phyloP scores from a whole-genome alignment of 805 yeast species.

The Myxozyma lipomycoides region DNA sequence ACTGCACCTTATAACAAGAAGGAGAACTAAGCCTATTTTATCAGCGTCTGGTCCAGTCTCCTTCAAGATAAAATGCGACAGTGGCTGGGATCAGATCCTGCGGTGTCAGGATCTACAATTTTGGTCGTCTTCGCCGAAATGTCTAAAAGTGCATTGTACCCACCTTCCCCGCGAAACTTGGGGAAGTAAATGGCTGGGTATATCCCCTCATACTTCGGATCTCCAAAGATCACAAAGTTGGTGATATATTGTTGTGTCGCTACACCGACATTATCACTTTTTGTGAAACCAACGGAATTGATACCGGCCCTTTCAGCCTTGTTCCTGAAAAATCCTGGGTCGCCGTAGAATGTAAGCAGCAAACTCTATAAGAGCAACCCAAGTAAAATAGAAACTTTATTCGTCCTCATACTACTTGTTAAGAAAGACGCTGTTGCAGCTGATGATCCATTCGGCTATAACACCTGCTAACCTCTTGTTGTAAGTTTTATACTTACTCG shows the following conservation, averaged over 20 bases:
- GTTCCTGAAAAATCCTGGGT: no score
- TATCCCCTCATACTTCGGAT: constrained; percentile 13
- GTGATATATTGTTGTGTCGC: constrained; percentile 20
- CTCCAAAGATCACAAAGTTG: constrained; percentile 17
- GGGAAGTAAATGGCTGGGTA: background rate
- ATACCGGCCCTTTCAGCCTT: no score
- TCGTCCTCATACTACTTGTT: background rate
- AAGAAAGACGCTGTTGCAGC: constrained; percentile 7
- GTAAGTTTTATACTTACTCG: constrained; percentile 2
- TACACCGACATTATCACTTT: constrained; percentile 7
- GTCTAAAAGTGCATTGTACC: no score
- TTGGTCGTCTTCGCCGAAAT: constrained; percentile 4
- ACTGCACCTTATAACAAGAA: no score
- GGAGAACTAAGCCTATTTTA: no score
- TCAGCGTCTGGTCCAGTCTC: constrained; percentile 21
- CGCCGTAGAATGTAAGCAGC: constrained; percentile 21
- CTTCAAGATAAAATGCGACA: constrained; percentile 23
- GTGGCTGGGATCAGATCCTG: constrained; percentile 9
- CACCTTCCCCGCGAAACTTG: no score
- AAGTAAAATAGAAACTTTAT: constrained; percentile 22
- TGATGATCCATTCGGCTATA: constrained; percentile 24
- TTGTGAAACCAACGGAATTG: background rate
- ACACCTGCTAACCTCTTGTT: constrained; percentile 10
- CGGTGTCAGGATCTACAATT: constrained; percentile 1
- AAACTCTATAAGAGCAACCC: constrained; percentile 20